Evolutionary conservation across 1,139 yeast genomes (phyloP).

Genomic region (Suhomyces anneliseae): DNA sequence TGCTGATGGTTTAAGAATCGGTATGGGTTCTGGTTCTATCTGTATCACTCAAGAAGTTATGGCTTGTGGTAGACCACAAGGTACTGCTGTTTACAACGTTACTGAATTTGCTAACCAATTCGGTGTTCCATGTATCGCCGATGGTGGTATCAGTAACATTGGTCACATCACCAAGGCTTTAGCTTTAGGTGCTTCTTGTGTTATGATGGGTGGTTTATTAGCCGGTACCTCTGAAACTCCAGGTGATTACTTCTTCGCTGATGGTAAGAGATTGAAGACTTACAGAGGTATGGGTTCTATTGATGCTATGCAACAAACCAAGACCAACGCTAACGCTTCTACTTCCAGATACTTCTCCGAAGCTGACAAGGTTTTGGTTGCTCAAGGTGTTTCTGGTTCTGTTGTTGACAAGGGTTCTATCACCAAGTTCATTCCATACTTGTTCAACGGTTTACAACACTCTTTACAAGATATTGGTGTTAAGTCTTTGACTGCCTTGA

Average conservation of each 20-base stretch:
- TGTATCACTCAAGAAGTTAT: slow-evolving; percentile 99
- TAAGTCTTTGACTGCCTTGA: slow-evolving; percentile 61
- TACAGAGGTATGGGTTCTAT: slow-evolving; percentile 99
- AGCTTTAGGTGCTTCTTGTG: slow-evolving; percentile 95
- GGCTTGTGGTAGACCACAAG: slow-evolving; percentile 99
- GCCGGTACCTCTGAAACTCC: slow-evolving; percentile 99
- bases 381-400: slow-evolving; percentile 98
- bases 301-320: slow-evolving; percentile 97
- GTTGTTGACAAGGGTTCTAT: slow-evolving; percentile 97
- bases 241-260: slow-evolving; percentile 96
- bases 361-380: slow-evolving; percentile 91
- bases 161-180: slow-evolving; percentile 98
- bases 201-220: slow-evolving; percentile 99
- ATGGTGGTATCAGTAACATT: slow-evolving; percentile 98
- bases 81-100: slow-evolving; percentile 90
- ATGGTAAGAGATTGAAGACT: slow-evolving; percentile 94
- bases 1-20: slow-evolving; percentile 97
- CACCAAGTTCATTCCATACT: slow-evolving; percentile 89
- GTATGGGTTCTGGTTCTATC: slow-evolving; percentile 99
- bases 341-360: slow-evolving; percentile 98
- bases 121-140: slow-evolving; percentile 97
- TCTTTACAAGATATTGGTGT: slow-evolving; percentile 98
- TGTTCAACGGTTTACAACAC: slow-evolving; percentile 94
- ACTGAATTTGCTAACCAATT: slow-evolving; percentile 84
- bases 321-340: slow-evolving; percentile 88